Evolutionary conservation across 75 land plant species (phyloP).

Genomic region (Pinus tabuliformis): DNA sequence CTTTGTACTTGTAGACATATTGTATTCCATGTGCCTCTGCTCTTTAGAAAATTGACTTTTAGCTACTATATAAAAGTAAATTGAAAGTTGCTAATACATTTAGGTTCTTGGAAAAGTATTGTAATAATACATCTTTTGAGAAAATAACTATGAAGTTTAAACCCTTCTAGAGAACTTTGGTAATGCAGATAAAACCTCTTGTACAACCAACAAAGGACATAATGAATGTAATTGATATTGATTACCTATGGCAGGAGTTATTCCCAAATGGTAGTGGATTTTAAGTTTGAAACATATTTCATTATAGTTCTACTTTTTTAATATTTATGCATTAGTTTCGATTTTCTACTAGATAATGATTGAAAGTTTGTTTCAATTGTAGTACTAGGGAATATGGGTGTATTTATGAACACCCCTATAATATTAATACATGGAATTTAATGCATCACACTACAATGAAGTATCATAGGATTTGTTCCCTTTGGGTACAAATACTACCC

Average conservation of each 20-base stretch:
- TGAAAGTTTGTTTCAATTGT: constrained; percentile 11
- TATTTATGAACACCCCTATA: constrained; percentile 77
- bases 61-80: constrained; percentile 78
- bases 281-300: neutral
- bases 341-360: constrained; percentile 2
- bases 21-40: constrained; percentile 70
- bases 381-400: constrained; percentile 73
- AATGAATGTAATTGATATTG: constrained; percentile 48
- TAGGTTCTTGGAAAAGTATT: neutral
- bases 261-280: constrained; percentile 67
- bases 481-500: too few species aligned
- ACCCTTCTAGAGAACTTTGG: neutral
- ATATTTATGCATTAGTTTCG: neutral
- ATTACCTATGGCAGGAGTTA: constrained; percentile 78
- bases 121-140: neutral
- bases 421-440: constrained; percentile 43
- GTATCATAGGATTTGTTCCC: neutral
- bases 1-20: constrained; percentile 53
- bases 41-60: constrained; percentile 70
- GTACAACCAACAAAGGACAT: constrained; percentile 84
- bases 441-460: too few species aligned
- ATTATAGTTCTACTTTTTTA: neutral
- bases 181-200: constrained; percentile 82
- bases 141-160: neutral
- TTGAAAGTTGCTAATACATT: neutral